phyloP scores from a whole-genome alignment of 2,329 filamentous ascomycete species.

The Cytospora schulzeri region DNA sequence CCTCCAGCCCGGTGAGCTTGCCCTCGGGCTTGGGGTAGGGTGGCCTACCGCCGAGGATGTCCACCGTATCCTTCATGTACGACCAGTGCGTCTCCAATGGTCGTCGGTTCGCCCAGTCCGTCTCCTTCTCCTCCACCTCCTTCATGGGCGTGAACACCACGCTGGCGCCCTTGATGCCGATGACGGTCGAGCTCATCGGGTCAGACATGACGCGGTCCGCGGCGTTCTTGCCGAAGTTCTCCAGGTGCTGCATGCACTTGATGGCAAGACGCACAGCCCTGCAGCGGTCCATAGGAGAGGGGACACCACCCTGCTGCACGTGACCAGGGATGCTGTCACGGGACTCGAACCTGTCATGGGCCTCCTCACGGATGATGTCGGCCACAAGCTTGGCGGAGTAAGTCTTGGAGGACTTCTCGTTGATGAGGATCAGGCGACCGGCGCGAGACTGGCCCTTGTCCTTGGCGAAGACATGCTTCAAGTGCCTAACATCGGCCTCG shows the following conservation, averaged over 20 bases:
- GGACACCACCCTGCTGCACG: slow-evolving; percentile 91
- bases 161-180: slow-evolving; percentile 87
- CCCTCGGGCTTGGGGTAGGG: slow-evolving; percentile 52
- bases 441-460: slow-evolving; percentile 88
- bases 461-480: slow-evolving; percentile 80
- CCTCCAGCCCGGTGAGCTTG: slow-evolving; percentile 53
- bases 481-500: slow-evolving; percentile 82
- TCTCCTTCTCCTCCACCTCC: slow-evolving; percentile 78
- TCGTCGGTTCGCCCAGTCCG: slow-evolving; percentile 89
- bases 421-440: slow-evolving; percentile 93
- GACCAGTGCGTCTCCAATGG: slow-evolving; percentile 88
- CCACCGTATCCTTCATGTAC: slow-evolving; percentile 75
- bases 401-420: slow-evolving; percentile 88
- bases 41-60: slow-evolving; percentile 78
- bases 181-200: slow-evolving; percentile 74
- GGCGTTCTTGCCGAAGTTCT: slow-evolving; percentile 69
- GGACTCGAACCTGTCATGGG: slow-evolving; percentile 87
- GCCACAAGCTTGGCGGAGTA: slow-evolving; percentile 94
- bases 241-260: slow-evolving; percentile 90
- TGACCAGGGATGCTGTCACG: slow-evolving; percentile 90
- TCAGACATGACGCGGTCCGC: slow-evolving; percentile 72
- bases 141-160: slow-evolving; percentile 86
- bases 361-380: slow-evolving; percentile 93
- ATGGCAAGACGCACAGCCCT: slow-evolving; percentile 90
- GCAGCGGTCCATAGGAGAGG: slow-evolving; percentile 94